A percentile compares a stretch with the other conserved stretches of the same genome.
Conservation (phyloP, 257 asterid species). For the Eustoma russellianum region DNA sequence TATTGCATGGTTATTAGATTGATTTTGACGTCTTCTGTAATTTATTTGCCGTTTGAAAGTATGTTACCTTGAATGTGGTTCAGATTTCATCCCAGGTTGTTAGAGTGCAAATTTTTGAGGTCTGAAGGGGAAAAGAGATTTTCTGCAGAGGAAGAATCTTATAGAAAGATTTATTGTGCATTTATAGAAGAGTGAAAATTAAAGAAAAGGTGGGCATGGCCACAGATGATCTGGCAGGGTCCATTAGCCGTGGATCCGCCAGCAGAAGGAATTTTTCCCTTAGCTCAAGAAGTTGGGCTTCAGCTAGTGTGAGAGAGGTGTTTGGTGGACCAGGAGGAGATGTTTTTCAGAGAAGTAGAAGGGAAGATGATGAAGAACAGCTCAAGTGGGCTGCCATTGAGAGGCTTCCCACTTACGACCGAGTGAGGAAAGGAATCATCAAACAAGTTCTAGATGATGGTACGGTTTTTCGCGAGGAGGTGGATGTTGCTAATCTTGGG, state of each 20-base stretch:
- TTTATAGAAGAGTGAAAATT: neutral
- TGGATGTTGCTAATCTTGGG: constrained; percentile 59
- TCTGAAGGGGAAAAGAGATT: constrained; percentile 4
- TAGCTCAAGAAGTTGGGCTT: constrained; percentile 67
- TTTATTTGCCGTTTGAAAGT: neutral
- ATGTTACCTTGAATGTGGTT: neutral
- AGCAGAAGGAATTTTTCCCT: constrained; percentile 28
- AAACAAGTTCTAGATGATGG: constrained; percentile 69
- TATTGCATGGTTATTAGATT: neutral
- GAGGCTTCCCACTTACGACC: constrained; percentile 80
- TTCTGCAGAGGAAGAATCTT: neutral
- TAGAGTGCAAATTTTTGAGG: constrained; percentile 11
- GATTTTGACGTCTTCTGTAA: neutral
- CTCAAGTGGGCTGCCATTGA: constrained; percentile 96
- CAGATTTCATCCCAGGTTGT: neutral
- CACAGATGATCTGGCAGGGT: constrained; percentile 44
- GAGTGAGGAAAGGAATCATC: constrained; percentile 69
- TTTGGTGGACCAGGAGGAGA: constrained; percentile 62
- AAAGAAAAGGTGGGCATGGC: constrained; percentile 34
- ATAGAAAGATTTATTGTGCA: neutral
- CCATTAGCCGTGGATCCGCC: constrained; percentile 52
- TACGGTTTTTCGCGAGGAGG: constrained; percentile 47
- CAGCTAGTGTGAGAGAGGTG: constrained; percentile 64
- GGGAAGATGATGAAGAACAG: constrained; percentile 73
- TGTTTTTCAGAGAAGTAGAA: constrained; percentile 53